Percentiles rank a stretch among this genome's conserved stretches.
Evolutionary conservation across 331 rosid genomes (phyloP).

Genomic region (Pyrus hybrid): DNA sequence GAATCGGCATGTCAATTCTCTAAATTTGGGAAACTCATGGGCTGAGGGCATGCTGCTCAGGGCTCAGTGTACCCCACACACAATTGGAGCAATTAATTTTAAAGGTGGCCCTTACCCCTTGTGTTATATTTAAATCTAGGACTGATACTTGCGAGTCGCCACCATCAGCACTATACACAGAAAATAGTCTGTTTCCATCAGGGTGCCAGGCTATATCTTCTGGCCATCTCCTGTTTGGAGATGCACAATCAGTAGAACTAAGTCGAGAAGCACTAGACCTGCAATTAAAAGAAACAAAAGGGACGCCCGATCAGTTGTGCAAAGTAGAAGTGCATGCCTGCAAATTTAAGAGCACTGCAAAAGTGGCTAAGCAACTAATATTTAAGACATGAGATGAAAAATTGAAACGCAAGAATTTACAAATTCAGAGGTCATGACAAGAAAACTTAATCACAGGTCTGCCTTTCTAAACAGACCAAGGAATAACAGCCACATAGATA

Average conservation of each 20-base stretch:
- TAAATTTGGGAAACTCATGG: neutral
- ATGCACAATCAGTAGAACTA: slow-evolving; percentile 52
- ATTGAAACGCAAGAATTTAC: neutral
- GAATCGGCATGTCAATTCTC: neutral
- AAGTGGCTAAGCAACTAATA: neutral
- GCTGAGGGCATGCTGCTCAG: neutral
- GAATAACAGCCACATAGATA: neutral
- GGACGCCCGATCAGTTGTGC: neutral
- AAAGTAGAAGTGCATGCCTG: neutral
- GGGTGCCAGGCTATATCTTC: slow-evolving; percentile 98
- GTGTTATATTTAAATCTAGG: slow-evolving; percentile 48
- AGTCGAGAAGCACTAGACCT: slow-evolving; percentile 79
- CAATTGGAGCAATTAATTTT: neutral
- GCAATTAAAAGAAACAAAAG: neutral
- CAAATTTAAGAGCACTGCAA: slow-evolving; percentile 11
- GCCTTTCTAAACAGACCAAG: neutral
- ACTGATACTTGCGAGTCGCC: slow-evolving; percentile 87
- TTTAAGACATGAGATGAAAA: slow-evolving; percentile 2
- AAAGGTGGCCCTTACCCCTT: slow-evolving; percentile 46
- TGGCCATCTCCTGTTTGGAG: slow-evolving; percentile 87
- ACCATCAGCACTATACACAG: slow-evolving; percentile 83
- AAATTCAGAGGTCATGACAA: neutral
- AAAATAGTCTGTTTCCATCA: slow-evolving; percentile 58
- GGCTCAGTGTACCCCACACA: neutral
- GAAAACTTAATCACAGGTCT: neutral